Base-by-base conservation (phyloP, 177 flowering plant species). In the Telopea speciosissima region DNA sequence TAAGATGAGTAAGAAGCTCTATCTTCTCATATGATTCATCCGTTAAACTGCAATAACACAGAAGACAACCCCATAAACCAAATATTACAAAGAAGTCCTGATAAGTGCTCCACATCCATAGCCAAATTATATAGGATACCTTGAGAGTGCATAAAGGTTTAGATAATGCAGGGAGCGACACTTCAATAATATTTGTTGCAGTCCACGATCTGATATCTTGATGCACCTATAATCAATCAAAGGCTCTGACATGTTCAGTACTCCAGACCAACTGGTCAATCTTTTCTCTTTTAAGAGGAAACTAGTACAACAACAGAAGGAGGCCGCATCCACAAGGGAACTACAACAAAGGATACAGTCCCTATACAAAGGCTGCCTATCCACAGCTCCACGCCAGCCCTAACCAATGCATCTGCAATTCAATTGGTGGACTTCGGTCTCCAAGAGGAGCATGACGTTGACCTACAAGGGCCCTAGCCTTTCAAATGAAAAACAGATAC, bases 101-200 rank as follows among this genome's bases (percentile, higher is more conserved):
- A 31, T 10, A 63, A 63, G n/a, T 63, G 19, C 40, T 63, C 36
- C 7, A 31, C 19, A 28, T 17, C 13, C 11, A 23, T 9, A 62
- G 8, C 26, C 23, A 25, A 63, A 62, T 1, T 5, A 60, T 21
- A 36, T 10, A 64, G 40, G 42, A 64, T 79, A 92, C 97, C 93
- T 79, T 9, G 98, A 92, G 17, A 88, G 80, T 28, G 98, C 98
- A 83, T 92, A 94, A 26, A 94, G 88, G 75, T 92, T 94, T 70
- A 94, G 85, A 73, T 83, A 83, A 72, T 65, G 83, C 5, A 94
- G 85, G 65, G 68, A 74, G 33, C 83, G 79, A 78, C 97, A 92
- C 26, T 82, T 86, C 11, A 68, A 62, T 66, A 89, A 67, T 79
- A 94, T 83, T 69, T 82, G 87, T 66, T 83, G 80, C 83, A 94